Evolutionary conservation across 768 basidiomycete species (phyloP), one percentile per base, ranked within the genome.

Genomic region (Mycena vulgaris): DNA sequence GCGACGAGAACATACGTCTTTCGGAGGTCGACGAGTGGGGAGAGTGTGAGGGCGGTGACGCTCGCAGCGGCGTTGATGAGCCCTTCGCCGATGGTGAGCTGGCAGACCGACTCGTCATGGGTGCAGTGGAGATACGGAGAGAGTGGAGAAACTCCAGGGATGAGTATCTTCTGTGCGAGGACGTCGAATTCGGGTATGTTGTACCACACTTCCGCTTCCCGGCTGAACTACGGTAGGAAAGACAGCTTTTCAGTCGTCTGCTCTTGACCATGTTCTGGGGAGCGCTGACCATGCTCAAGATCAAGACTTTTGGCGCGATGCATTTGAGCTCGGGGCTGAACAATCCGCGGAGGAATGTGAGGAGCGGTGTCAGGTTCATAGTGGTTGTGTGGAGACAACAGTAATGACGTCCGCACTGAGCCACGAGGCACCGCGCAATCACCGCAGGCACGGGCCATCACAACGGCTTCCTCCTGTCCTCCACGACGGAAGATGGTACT

Each of bases 61-160:
- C 81, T 77, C 8, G 78, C 68, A 17, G 83, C 84, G 0, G 85
- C 84, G 70, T 86, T 85, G 75, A 86, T 85, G 73, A 85, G 84
- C 25, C 60, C 78, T 65, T 83, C 79, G 9, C 80, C 82, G 5
- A 80, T 82, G 28, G 78, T 80, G 11, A 83, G 65, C 39, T 83
- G 80, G 64, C 85, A 86, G 47, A 84, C 76, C 13, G 72, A 66
- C 7, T 79, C 80, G 31, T 75, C 68, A 30, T 47, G 33, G 19
- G 82, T 79, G 72, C 85, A 85, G 40, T 80, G 79, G 10, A 79
- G 77, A 57, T 82, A 59, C 2, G 83, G 84, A 75, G 70, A 85
- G 17, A 82, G 75, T 6, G 80, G 81, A 0, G 82, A 84, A 21
- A 83, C 68, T 13, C 84, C 84, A 3, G 81, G 79, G 27, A 83